Conservation (phyloP, 495 filamentous ascomycete species). For the Penicillium atrosanguineum region DNA sequence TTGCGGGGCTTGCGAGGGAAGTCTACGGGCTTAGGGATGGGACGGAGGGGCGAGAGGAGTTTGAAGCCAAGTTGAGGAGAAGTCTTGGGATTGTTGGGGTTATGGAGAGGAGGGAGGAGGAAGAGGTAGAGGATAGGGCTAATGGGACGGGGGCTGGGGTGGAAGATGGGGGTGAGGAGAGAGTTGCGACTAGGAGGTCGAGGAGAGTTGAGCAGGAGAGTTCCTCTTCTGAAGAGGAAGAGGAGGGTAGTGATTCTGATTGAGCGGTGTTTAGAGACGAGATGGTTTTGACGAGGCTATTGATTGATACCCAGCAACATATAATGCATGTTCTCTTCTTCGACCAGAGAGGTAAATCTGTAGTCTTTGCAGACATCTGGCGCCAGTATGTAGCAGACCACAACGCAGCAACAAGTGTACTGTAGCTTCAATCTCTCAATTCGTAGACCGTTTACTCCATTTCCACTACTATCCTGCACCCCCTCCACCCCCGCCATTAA, state of each 20-base stretch:
- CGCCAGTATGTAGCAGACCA: no score
- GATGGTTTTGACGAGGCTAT: background rate
- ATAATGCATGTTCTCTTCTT: background rate
- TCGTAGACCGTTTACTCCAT: no score
- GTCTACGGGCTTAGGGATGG: constrained; percentile 49
- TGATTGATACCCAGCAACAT: constrained; percentile 5
- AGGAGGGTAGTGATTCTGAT: constrained; percentile 4
- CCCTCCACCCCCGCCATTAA: no score
- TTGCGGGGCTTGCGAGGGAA: constrained; percentile 64
- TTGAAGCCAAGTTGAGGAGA: constrained; percentile 30
- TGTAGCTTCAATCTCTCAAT: no score
- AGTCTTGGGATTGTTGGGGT: constrained; percentile 26
- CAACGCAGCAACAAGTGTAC: no score
- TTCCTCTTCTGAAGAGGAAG: background rate
- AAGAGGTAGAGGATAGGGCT: constrained; percentile 15
- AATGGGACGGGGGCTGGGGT: constrained; percentile 11
- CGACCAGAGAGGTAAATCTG: background rate
- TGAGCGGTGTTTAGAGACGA: background rate
- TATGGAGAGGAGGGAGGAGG: constrained; percentile 5
- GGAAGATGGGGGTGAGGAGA: background rate
- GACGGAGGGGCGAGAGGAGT: constrained; percentile 26
- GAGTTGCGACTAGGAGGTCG: background rate
- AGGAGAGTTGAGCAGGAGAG: background rate
- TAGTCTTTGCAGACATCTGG: no score
- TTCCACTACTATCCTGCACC: no score